phyloP scores from a whole-genome alignment of 768 basidiomycete genomes.

The Amyloporia xantha region DNA sequence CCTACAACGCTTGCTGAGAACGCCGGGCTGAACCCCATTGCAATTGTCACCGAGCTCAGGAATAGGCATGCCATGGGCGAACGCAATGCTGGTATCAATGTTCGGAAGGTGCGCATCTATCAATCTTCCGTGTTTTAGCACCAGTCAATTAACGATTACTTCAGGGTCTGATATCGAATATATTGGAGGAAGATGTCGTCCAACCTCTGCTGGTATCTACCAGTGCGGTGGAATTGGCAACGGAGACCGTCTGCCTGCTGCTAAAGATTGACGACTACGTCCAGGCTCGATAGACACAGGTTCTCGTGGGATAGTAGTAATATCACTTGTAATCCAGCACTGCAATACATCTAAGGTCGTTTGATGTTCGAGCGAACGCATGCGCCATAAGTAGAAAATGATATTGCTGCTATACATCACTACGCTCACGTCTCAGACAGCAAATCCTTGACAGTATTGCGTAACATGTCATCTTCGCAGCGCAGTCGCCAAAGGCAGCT shows the following conservation, averaged over 20 bases:
- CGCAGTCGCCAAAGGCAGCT: conserved; percentile 70
- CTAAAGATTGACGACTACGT: conserved; percentile 95
- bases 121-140: neutral
- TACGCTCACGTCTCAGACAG: conserved; percentile 26
- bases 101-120: conserved; percentile 69
- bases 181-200: conserved; percentile 94
- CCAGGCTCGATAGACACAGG: conserved; percentile 51
- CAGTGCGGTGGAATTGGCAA: conserved; percentile 89
- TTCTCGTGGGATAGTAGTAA: neutral
- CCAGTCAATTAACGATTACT: neutral
- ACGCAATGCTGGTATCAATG: conserved; percentile 93
- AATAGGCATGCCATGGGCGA: conserved; percentile 97
- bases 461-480: conserved; percentile 39
- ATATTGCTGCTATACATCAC: too few species aligned
- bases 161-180: conserved; percentile 94
- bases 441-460: conserved; percentile 37
- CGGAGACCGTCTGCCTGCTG: conserved; percentile 95
- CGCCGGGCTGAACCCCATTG: conserved; percentile 95
- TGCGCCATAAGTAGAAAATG: neutral
- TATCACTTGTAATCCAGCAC: conserved; percentile 4
- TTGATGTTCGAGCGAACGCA: neutral
- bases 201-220: conserved; percentile 94
- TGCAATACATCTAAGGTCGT: too few species aligned
- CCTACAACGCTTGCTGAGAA: conserved; percentile 98
- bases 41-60: conserved; percentile 95